Base-by-base conservation (phyloP, 108 stramenopile species). In the Pseudonitzschia multiseries region DNA sequence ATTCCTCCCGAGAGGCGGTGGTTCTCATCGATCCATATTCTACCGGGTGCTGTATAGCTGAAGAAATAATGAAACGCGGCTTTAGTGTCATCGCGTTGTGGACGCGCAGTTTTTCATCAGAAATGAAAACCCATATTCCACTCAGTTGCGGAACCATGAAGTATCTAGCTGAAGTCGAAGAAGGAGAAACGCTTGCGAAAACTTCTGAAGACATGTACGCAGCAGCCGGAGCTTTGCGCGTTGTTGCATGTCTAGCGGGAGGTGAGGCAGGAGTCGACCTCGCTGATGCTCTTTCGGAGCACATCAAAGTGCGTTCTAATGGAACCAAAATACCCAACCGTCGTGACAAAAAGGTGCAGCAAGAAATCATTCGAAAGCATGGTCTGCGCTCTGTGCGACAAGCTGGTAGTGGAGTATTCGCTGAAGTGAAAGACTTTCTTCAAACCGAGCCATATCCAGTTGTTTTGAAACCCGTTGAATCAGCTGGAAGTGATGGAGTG, bases 401-500 rank as follows among this genome's bases (percentile, higher is more conserved):
- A 73, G 81, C 84, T 15, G 83, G 81, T 21, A 88, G 92, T 12
- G 57, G 36, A 52, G 84, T 81, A 21, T 93, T 90, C 69, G 74
- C 68, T n/a, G 91, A 89, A 0, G 92, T 96, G 26, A 88, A 92
- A 61, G 70, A 75, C 22, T 96, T 96, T 70, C 82, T 98, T 31
- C 67, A 71, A 29, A 84, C 76, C 18, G 89, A 90, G 51, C 79
- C 79, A 15, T 94, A 87, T 65, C 92, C 95, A 56, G 88, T 95
- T 52, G 95, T 99, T 5, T 73, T 99, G 26, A 99, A 99, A 77
- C 98, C 98, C 12, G 83, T 85, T 13, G 95, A 93, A 69, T 87
- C 83, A 44, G 97, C 98, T 18, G 98, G 98, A 12, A 90, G 89
- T 20, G 98, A 99, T 72, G 96, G 93, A 46, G 98, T 97, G 18